These are phyloP conservation scores for Neofusicoccum umdonicola DNA, from an alignment of 2,329 filamentous ascomycete species.

Conservation along the genomic window DNA sequence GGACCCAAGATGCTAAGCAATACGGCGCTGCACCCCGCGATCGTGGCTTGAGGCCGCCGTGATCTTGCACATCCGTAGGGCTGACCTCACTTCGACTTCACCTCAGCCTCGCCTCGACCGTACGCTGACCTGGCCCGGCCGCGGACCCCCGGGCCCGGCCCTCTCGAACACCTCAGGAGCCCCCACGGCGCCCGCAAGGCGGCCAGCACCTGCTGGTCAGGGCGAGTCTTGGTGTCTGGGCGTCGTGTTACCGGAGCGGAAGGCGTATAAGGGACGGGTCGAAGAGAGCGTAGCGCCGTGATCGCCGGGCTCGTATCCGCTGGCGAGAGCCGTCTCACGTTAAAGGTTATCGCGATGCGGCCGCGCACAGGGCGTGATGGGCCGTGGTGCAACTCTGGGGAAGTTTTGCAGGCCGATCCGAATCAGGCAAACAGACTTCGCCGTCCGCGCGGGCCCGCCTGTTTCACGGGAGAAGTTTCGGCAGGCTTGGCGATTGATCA, in stretches of 20 bases:
- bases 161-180: too few relatives aligned
- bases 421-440: neutral
- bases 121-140: neutral
- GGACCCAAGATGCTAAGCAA: constrained; percentile 1
- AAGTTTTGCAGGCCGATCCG: neutral
- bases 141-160: neutral
- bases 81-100: constrained; percentile 3
- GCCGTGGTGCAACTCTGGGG: neutral
- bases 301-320: neutral
- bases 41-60: neutral
- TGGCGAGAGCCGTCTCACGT: neutral
- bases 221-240: too few relatives aligned
- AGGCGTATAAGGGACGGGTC: neutral
- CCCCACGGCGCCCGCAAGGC: too few relatives aligned
- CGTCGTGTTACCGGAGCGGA: neutral
- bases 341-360: neutral
- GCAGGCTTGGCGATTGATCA: neutral
- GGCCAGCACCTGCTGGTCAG: too few relatives aligned
- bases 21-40: constrained; percentile 5
- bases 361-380: neutral
- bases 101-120: neutral
- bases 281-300: neutral
- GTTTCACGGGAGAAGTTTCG: neutral
- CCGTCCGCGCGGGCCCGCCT: neutral
- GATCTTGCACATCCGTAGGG: neutral